These are phyloP conservation scores for Mycosphaerella arachidis DNA, from an alignment of 2,329 filamentous ascomycete genomes.

Conservation along the genomic window DNA sequence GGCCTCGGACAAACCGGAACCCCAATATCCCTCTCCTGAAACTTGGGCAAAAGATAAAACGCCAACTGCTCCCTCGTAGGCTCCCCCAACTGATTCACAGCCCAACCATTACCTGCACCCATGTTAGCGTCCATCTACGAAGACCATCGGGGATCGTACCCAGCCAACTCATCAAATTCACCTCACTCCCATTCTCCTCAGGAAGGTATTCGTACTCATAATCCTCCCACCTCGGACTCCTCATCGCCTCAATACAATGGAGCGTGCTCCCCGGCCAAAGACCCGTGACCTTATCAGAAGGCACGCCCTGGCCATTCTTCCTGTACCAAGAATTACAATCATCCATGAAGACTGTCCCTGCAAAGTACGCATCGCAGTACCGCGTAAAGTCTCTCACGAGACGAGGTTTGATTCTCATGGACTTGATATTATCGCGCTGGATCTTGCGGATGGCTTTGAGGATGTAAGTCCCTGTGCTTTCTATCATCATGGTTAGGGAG, in stretches of 20 bases:
- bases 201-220: constrained; percentile 49
- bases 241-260: constrained; percentile 56
- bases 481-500: constrained; percentile 19
- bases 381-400: constrained; percentile 50
- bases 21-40: constrained; percentile 30
- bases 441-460: constrained; percentile 38
- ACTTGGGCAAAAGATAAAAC: constrained; percentile 41
- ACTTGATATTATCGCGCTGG: constrained; percentile 40
- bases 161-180: constrained; percentile 58
- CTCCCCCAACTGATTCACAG: constrained; percentile 50
- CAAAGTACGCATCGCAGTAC: constrained; percentile 46
- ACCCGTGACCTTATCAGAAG: constrained; percentile 36
- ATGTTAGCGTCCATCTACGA: no score
- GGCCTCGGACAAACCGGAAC: constrained; percentile 33
- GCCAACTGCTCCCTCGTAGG: constrained; percentile 36
- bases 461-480: constrained; percentile 41
- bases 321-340: constrained; percentile 16
- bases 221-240: constrained; percentile 57
- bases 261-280: constrained; percentile 29
- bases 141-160: constrained; percentile 35
- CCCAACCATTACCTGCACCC: constrained; percentile 53
- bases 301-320: constrained; percentile 10
- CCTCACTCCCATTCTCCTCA: constrained; percentile 30
- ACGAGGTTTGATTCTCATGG: constrained; percentile 40
- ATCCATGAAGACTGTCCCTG: constrained; percentile 36